Percentiles rank a stretch among this genome's conserved stretches.
phyloP scores from a whole-genome alignment of 2,329 filamentous ascomycete species.

The Chaetomium strumarium region DNA sequence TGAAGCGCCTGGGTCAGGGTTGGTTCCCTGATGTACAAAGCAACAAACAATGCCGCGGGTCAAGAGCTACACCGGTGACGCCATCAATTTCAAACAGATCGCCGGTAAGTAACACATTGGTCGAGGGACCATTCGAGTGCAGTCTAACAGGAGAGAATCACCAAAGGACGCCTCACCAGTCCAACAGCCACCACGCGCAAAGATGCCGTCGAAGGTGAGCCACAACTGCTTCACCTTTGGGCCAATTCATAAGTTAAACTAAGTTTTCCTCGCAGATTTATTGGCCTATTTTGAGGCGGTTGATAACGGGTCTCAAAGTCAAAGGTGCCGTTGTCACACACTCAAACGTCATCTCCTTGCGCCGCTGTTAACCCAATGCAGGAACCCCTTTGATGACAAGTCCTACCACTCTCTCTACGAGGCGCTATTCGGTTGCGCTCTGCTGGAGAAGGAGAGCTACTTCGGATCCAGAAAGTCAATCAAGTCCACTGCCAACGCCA shows the following conservation, averaged over 20 bases:
- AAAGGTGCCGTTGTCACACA: constrained; percentile 9
- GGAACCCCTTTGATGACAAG: constrained; percentile 57
- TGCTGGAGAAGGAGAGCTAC: constrained; percentile 61
- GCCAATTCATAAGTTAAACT: background rate
- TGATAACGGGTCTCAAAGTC: constrained; percentile 19
- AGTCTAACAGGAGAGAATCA: constrained; percentile 4
- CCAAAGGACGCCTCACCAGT: constrained; percentile 17
- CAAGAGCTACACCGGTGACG: constrained; percentile 13
- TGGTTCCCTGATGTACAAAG: background rate
- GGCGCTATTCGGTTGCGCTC: constrained; percentile 63
- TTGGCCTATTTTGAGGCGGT: constrained; percentile 21
- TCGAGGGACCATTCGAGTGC: background rate
- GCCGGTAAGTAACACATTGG: constrained; percentile 16
- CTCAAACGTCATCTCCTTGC: background rate
- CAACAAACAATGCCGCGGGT: constrained; percentile 18
- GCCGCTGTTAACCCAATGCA: background rate
- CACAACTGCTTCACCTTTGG: background rate
- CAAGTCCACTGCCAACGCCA: constrained; percentile 36
- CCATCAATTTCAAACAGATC: constrained; percentile 22
- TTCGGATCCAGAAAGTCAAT: constrained; percentile 43
- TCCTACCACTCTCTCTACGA: constrained; percentile 79
- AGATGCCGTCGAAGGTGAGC: constrained; percentile 23
- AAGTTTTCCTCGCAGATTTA: constrained; percentile 14
- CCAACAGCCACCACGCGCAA: constrained; percentile 15
- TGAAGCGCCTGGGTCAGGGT: background rate